Evolutionary conservation across 768 basidiomycete genomes (phyloP).

Genomic region (Phlebiopsis flavidoalba): DNA sequence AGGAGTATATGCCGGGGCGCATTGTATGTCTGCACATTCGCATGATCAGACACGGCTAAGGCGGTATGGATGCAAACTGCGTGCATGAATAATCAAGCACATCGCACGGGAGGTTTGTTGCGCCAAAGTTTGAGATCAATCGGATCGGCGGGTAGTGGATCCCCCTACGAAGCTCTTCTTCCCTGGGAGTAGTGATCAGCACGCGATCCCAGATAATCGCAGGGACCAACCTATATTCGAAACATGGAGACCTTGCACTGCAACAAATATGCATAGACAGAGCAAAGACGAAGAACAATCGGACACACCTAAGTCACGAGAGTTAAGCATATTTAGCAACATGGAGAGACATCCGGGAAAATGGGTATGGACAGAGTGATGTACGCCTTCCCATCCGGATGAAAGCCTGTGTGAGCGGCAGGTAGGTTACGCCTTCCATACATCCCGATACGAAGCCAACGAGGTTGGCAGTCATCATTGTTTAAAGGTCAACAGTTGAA

Average conservation of each 20-base stretch:
- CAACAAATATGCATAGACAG: conserved; percentile 70
- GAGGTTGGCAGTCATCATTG: conserved; percentile 91
- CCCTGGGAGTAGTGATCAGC: conserved; percentile 16
- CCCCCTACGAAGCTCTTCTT: conserved; percentile 27
- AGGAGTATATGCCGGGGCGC: not conserved
- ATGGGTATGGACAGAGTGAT: too few relatives aligned
- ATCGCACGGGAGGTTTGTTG: not conserved
- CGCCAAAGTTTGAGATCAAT: conserved; percentile 4
- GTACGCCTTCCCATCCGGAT: conserved; percentile 63
- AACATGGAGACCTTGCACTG: conserved; percentile 92
- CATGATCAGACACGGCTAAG: not conserved
- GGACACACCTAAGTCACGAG: conserved; percentile 47
- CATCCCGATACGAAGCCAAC: conserved; percentile 98
- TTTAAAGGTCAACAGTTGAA: conserved; percentile 75
- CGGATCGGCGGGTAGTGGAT: conserved; percentile 23
- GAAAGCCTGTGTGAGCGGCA: conserved; percentile 58
- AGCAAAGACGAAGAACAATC: conserved; percentile 59
- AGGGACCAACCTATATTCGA: conserved; percentile 75
- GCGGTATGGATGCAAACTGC: not conserved
- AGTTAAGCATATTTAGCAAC: not conserved
- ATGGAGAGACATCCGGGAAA: not conserved
- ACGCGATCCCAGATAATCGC: not conserved
- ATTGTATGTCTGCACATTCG: not conserved
- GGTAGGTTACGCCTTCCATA: conserved; percentile 67
- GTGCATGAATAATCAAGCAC: not conserved